These are phyloP conservation scores for Solioccasus polychromus DNA, from an alignment of 768 basidiomycete genomes.

Conservation along the genomic window DNA sequence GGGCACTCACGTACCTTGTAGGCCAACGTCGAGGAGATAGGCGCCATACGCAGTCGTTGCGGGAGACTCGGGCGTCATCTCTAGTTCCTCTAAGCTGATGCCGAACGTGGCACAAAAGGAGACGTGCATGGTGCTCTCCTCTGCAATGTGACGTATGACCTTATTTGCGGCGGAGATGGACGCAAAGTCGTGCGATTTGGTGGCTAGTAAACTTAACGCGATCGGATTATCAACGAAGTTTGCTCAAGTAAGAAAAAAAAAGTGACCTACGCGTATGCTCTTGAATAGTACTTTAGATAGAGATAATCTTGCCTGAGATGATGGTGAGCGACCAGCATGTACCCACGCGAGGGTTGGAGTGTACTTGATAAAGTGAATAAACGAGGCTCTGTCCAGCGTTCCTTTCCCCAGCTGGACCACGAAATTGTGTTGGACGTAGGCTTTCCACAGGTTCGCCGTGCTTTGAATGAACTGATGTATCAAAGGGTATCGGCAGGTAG, in stretches of 20 bases:
- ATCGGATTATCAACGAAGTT: background rate
- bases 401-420: slow-evolving; percentile 74
- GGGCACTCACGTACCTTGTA: slow-evolving; percentile 35
- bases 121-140: slow-evolving; percentile 72
- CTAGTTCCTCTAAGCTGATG: slow-evolving; percentile 57
- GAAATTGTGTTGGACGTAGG: slow-evolving; percentile 83
- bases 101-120: slow-evolving; percentile 71
- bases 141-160: slow-evolving; percentile 60
- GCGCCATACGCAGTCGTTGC: slow-evolving; percentile 85
- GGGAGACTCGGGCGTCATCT: slow-evolving; percentile 58
- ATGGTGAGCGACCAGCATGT: background rate
- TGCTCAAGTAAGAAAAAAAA: background rate
- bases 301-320: slow-evolving; percentile 70
- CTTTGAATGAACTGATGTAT: slow-evolving; percentile 59
- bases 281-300: slow-evolving; percentile 80
- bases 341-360: slow-evolving; percentile 13
- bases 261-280: slow-evolving; percentile 64
- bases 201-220: slow-evolving; percentile 61
- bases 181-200: slow-evolving; percentile 67
- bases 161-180: slow-evolving; percentile 61
- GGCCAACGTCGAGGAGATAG: slow-evolving; percentile 76
- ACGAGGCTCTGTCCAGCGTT: slow-evolving; percentile 59
- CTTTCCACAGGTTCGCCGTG: slow-evolving; percentile 57
- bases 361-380: slow-evolving; percentile 84
- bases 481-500: slow-evolving; percentile 65